Evolutionary conservation across 768 basidiomycete species (phyloP).

Genomic region (Leucogyrophana mollusca): DNA sequence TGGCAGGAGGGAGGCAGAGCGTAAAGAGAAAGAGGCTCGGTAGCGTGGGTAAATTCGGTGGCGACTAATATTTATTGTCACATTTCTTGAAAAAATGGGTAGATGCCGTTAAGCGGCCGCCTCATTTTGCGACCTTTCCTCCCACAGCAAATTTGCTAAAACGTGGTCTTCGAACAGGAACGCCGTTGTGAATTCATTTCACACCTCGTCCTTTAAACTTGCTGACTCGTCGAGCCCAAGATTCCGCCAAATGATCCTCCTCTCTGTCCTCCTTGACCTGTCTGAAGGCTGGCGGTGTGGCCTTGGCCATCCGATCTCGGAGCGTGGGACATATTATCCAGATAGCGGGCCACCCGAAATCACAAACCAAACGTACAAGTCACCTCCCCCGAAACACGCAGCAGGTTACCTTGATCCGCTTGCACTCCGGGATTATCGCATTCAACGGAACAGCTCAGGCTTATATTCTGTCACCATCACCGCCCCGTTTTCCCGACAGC

Average conservation of each 20-base stretch:
- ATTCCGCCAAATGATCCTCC: too few relatives aligned
- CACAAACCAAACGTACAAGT: conserved; percentile 1
- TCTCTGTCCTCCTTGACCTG: too few relatives aligned
- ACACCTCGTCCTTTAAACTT: too few relatives aligned
- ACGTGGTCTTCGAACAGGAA: not conserved
- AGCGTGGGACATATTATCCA: too few relatives aligned
- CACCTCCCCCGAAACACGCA: conserved; percentile 7
- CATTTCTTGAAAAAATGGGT: conserved; percentile 17
- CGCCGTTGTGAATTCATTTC: not conserved
- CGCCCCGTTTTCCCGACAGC: too few relatives aligned
- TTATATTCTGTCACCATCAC: too few relatives aligned
- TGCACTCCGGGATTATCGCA: conserved; percentile 3
- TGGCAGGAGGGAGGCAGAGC: conserved; percentile 14
- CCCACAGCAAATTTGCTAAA: conserved; percentile 6
- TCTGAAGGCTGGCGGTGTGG: too few relatives aligned
- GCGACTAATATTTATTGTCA: conserved; percentile 24
- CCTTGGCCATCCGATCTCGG: too few relatives aligned
- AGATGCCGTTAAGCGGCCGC: conserved; percentile 12
- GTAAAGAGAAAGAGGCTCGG: conserved; percentile 21
- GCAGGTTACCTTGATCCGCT: conserved; percentile 3
- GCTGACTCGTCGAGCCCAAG: too few relatives aligned
- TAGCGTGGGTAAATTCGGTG: conserved; percentile 25
- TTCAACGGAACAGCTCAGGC: not conserved
- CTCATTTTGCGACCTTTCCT: conserved; percentile 12
- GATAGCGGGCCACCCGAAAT: too few relatives aligned